These are phyloP conservation scores for Aspergillus niger DNA, from an alignment of 2,329 filamentous ascomycete species.

Conservation along the genomic window DNA sequence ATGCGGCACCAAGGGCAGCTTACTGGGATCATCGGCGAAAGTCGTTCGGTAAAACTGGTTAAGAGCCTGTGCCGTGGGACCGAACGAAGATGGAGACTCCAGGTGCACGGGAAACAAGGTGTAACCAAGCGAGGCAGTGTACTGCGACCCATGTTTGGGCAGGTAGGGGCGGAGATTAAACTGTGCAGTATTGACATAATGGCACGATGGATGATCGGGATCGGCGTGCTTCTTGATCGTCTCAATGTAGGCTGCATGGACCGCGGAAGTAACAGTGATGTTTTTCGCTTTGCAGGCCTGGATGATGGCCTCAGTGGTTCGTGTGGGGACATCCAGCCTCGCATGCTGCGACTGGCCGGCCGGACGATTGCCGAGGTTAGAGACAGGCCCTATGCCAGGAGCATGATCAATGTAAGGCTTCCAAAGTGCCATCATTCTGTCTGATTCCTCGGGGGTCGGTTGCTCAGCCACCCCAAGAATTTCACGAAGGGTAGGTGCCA, in stretches of 20 bases:
- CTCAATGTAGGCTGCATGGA: conserved; percentile 2
- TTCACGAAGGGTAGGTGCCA: not conserved
- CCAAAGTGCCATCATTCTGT: not conserved
- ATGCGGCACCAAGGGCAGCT: not conserved
- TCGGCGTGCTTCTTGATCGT: conserved; percentile 1
- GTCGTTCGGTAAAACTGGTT: not conserved
- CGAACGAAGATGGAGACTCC: not conserved
- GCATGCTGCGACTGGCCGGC: not conserved
- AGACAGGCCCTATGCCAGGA: not conserved
- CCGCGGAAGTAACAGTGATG: conserved; percentile 4
- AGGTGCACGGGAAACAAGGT: not conserved
- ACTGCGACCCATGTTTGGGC: not conserved
- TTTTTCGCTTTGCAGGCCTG: not conserved
- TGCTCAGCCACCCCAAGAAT: not conserved
- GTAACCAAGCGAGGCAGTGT: not conserved
- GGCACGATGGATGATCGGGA: not conserved
- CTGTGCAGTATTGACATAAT: not conserved
- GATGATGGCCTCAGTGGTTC: not conserved
- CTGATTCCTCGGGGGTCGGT: not conserved
- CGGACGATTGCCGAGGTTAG: not conserved
- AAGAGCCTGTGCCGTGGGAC: not conserved
- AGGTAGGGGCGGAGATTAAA: conserved; percentile 1
- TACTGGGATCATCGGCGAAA: not conserved
- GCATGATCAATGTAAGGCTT: not conserved
- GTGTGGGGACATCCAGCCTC: not conserved